phyloP scores from a whole-genome alignment of 441 rosid species.

The Arabidopsis hybrid region DNA sequence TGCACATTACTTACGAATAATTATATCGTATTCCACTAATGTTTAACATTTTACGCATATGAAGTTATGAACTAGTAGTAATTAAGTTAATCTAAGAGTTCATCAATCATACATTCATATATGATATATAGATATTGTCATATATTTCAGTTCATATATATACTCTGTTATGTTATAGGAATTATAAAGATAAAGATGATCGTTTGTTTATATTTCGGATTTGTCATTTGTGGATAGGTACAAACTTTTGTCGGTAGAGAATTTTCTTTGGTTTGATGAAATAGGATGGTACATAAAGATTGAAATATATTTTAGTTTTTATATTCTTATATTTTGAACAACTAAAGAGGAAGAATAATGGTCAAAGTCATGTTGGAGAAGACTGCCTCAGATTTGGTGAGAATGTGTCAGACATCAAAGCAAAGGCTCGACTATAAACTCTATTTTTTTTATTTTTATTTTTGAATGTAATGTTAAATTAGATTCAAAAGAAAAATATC shows the following conservation, averaged over 20 bases:
- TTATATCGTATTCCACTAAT: constrained; percentile 2
- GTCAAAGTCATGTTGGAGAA: constrained; percentile 33
- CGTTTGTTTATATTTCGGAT: background rate
- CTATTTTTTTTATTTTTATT: too few species aligned
- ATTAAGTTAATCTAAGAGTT: background rate
- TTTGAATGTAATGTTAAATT: too few species aligned
- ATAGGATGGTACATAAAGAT: background rate
- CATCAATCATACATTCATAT: background rate
- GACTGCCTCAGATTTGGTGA: constrained; percentile 42
- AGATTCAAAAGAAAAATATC: too few species aligned
- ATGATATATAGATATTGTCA: too few species aligned
- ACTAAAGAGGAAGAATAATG: constrained; percentile 24
- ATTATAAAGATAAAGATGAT: background rate
- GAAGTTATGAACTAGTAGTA: constrained; percentile 1
- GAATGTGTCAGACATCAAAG: constrained; percentile 44
- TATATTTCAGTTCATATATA: background rate
- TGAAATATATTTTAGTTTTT: background rate
- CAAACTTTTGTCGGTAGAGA: background rate
- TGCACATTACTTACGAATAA: background rate
- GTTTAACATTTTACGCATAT: background rate
- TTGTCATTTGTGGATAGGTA: background rate
- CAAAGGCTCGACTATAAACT: constrained; percentile 19
- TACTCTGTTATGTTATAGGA: background rate
- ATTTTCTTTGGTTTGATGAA: constrained; percentile 1
- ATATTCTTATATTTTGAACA: background rate